phyloP scores from a whole-genome alignment of 306 rosid genomes.

The Chamaecrista fasciculata region DNA sequence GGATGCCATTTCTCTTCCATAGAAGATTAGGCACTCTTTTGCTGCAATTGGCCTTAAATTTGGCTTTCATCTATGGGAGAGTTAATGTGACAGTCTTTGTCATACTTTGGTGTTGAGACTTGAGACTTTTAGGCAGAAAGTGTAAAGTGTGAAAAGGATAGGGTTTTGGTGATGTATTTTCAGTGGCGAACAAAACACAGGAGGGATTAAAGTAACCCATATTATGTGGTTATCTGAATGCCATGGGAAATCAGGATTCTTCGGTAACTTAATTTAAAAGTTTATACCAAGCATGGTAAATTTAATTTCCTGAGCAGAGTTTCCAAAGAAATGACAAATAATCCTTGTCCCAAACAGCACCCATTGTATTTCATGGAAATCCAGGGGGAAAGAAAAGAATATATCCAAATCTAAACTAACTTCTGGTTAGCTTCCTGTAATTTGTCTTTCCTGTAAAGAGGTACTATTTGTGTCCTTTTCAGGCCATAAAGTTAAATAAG shows the following conservation, averaged over 20 bases:
- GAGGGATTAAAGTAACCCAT: background rate
- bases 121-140: too few relatives aligned
- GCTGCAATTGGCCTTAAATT: background rate
- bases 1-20: background rate
- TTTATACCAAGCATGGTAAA: too few relatives aligned
- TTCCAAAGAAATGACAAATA: background rate
- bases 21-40: background rate
- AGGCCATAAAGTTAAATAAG: background rate
- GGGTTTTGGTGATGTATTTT: background rate
- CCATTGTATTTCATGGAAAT: constrained; percentile 20
- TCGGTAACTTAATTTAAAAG: too few relatives aligned
- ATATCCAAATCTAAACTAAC: background rate
- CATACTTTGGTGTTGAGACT: background rate
- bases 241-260: background rate
- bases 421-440: constrained; percentile 5
- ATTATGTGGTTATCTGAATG: background rate
- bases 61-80: background rate
- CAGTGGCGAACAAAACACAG: background rate
- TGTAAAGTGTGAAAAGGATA: background rate
- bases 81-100: background rate
- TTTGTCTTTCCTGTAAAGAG: background rate
- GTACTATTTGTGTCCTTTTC: background rate
- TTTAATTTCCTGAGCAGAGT: too few relatives aligned
- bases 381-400: background rate
- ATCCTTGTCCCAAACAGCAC: background rate